Percentiles rank a stretch among this genome's conserved stretches.
phyloP scores from a whole-genome alignment of 2,329 filamentous ascomycete genomes.

The Colletotrichum gloeosporioides region DNA sequence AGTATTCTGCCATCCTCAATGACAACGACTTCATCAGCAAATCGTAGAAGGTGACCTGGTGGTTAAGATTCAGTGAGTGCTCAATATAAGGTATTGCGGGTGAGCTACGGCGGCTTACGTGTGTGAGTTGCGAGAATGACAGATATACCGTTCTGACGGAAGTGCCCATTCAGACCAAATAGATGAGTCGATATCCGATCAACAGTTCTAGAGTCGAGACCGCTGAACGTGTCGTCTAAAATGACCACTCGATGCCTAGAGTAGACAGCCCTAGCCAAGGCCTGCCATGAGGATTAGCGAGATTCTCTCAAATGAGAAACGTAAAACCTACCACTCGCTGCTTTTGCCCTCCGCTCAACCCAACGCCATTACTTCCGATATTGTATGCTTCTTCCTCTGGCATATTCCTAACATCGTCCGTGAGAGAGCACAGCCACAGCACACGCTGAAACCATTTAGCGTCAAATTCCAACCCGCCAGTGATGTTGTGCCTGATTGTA shows the following conservation, averaged over 20 bases:
- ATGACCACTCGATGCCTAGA: neutral
- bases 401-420: neutral
- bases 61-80: neutral
- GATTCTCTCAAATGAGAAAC: too few species aligned
- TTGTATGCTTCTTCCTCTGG: neutral
- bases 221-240: slow-evolving; percentile 2
- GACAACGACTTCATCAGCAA: neutral
- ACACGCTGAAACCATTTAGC: neutral
- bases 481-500: slow-evolving; percentile 9
- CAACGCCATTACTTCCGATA: neutral
- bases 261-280: neutral
- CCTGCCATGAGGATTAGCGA: neutral
- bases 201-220: neutral
- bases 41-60: neutral
- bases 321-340: slow-evolving; percentile 3
- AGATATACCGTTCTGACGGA: neutral
- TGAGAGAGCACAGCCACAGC: neutral
- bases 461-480: neutral
- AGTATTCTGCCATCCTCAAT: neutral
- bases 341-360: neutral
- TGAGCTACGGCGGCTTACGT: neutral
- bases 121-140: slow-evolving; percentile 1
- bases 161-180: neutral
- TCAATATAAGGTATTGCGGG: neutral
- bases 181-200: neutral